phyloP scores from a whole-genome alignment of 257 asterid genomes.

The Dorcoceras hygrometricum region DNA sequence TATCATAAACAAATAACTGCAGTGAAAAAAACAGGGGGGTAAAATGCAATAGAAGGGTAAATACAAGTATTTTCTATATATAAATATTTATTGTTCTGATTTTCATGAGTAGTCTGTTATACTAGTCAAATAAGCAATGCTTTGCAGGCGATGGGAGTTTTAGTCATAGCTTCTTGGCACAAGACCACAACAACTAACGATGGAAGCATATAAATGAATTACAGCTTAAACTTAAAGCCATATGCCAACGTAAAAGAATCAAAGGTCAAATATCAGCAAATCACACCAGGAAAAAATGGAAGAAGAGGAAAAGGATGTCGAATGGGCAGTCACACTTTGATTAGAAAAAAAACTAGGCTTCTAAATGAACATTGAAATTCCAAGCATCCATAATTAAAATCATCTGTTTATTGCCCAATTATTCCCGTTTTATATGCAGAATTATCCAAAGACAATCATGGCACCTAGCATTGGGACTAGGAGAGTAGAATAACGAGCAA shows the following conservation, averaged over 20 bases:
- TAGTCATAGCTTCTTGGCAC: neutral
- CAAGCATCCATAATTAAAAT: neutral
- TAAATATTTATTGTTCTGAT: neutral
- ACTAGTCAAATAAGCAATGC: neutral
- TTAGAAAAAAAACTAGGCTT: too few relatives aligned
- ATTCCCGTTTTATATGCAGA: neutral
- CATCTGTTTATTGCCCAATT: neutral
- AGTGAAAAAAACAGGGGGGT: neutral
- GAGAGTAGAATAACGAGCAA: neutral
- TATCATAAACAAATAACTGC: constrained; percentile 56
- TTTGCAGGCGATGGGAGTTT: neutral
- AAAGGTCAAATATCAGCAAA: neutral
- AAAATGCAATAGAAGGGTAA: neutral
- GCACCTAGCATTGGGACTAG: neutral
- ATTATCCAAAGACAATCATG: neutral
- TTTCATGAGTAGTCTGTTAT: neutral
- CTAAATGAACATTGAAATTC: neutral
- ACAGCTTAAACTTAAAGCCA: neutral
- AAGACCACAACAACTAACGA: neutral
- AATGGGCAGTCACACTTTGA: neutral
- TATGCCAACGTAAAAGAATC: neutral
- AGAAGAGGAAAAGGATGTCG: neutral
- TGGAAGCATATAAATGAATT: neutral
- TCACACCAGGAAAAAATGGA: neutral
- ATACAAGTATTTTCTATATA: neutral